Conservation (phyloP, 1,139 yeast species). For the Nakaseomyces delphensis region DNA sequence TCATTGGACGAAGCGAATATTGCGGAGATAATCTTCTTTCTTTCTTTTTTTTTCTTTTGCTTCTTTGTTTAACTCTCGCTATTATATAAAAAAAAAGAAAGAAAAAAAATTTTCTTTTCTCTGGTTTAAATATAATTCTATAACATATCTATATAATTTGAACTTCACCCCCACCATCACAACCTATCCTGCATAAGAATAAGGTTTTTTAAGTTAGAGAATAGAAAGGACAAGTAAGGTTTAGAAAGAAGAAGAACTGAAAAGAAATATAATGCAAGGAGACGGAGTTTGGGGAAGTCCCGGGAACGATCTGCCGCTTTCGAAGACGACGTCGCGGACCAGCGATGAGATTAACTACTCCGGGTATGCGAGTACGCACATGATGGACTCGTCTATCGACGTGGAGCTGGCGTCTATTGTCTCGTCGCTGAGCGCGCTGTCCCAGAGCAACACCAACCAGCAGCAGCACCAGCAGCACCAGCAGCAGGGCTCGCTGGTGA, state of each 20-base stretch:
- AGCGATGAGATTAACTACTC: conserved; percentile 1
- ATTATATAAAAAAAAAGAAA: no score
- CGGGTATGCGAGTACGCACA: not conserved
- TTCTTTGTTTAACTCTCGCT: not conserved
- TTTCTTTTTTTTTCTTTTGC: conserved; percentile 2
- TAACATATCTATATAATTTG: no score
- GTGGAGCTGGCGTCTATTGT: conserved; percentile 32
- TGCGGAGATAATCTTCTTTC: no score
- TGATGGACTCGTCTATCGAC: conserved; percentile 17
- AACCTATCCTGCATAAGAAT: no score
- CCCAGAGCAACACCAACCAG: conserved; percentile 14
- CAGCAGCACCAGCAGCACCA: not conserved
- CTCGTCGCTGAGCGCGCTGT: conserved; percentile 30
- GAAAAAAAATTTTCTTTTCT: not conserved
- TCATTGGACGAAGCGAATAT: no score
- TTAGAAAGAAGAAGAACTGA: not conserved
- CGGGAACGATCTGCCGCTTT: conserved; percentile 1
- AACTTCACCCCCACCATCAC: no score
- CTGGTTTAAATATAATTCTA: no score
- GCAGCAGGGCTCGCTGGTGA: conserved; percentile 3
- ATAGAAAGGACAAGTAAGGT: not conserved
- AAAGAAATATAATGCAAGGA: not conserved
- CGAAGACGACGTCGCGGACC: conserved; percentile 1
- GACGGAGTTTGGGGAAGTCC: conserved; percentile 6
- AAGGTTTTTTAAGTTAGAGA: no score